A percentile compares a stretch with the other conserved stretches of the same genome.
Evolutionary conservation across 2,329 filamentous ascomycete genomes (phyloP).

Genomic region (Cordyceps militaris): DNA sequence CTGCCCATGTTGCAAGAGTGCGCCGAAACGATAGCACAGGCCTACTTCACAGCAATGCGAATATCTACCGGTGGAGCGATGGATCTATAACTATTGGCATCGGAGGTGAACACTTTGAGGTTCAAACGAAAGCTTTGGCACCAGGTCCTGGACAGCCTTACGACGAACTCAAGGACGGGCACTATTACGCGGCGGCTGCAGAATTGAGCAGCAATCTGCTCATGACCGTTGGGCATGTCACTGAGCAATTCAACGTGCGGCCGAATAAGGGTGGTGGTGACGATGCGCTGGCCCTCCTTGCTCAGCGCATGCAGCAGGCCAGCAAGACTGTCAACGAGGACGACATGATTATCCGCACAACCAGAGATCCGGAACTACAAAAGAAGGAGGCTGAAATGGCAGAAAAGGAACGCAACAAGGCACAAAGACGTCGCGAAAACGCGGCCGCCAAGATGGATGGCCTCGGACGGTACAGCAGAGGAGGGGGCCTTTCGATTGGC

Average conservation of each 20-base stretch:
- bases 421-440: conserved; percentile 59
- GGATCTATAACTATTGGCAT: conserved; percentile 70
- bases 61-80: conserved; percentile 71
- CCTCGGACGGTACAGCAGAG: conserved; percentile 41
- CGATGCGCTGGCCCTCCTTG: conserved; percentile 61
- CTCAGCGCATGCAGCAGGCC: conserved; percentile 58
- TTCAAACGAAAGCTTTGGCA: conserved; percentile 62
- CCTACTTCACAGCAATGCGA: conserved; percentile 66
- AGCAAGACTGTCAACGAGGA: conserved; percentile 49
- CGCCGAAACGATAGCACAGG: conserved; percentile 59
- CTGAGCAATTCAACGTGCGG: conserved; percentile 62
- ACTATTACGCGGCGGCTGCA: conserved; percentile 69
- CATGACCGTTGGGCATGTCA: conserved; percentile 68
- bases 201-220: conserved; percentile 61
- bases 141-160: conserved; percentile 54
- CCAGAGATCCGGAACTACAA: conserved; percentile 67
- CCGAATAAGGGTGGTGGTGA: conserved; percentile 63
- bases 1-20: conserved; percentile 62
- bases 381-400: conserved; percentile 66
- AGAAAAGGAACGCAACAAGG: conserved; percentile 65
- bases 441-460: conserved; percentile 58
- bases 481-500: conserved; percentile 58
- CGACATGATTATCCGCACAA: conserved; percentile 63
- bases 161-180: conserved; percentile 61
- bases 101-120: conserved; percentile 68